Evolutionary conservation across 768 basidiomycete genomes (phyloP).

Genomic region (Pisolithus microcarpus): DNA sequence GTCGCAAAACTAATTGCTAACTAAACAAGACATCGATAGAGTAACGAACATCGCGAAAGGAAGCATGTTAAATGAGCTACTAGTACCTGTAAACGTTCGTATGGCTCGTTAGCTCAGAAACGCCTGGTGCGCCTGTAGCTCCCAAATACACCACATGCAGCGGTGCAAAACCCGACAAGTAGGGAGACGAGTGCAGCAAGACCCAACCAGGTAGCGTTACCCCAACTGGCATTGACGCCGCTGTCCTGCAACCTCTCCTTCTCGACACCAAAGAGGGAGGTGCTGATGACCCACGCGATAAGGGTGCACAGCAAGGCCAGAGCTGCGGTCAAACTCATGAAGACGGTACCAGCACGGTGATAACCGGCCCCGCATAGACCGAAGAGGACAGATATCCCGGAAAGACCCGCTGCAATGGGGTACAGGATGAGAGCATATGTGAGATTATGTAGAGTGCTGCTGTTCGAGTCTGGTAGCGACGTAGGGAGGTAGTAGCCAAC

Average conservation of each 20-base stretch:
- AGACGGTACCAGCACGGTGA: constrained; percentile 63
- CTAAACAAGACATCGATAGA: too few relatives aligned
- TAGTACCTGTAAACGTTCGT: too few relatives aligned
- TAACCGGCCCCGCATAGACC: constrained; percentile 60
- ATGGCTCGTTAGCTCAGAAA: constrained; percentile 10
- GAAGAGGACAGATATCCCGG: constrained; percentile 59
- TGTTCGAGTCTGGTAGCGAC: constrained; percentile 31
- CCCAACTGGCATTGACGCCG: constrained; percentile 48
- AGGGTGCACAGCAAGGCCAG: constrained; percentile 63
- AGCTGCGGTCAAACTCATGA: constrained; percentile 65
- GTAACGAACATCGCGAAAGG: too few relatives aligned
- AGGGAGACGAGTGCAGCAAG: constrained; percentile 68
- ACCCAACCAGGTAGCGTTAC: constrained; percentile 79
- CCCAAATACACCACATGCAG: constrained; percentile 61
- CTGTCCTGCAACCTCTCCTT: constrained; percentile 48
- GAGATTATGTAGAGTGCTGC: constrained; percentile 54
- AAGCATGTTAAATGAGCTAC: too few relatives aligned
- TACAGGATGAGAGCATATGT: constrained; percentile 72
- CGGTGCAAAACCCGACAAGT: constrained; percentile 57
- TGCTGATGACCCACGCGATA: constrained; percentile 69
- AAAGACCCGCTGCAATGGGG: constrained; percentile 66
- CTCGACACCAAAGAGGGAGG: constrained; percentile 71
- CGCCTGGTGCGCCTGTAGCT: constrained; percentile 39
- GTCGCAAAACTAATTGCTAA: too few relatives aligned
- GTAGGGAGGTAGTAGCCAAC: constrained; percentile 54